A percentile compares a stretch with the other conserved stretches of the same genome.
These are phyloP conservation scores for Suillus spraguei DNA, from an alignment of 768 basidiomycete species.

Conservation along the genomic window DNA sequence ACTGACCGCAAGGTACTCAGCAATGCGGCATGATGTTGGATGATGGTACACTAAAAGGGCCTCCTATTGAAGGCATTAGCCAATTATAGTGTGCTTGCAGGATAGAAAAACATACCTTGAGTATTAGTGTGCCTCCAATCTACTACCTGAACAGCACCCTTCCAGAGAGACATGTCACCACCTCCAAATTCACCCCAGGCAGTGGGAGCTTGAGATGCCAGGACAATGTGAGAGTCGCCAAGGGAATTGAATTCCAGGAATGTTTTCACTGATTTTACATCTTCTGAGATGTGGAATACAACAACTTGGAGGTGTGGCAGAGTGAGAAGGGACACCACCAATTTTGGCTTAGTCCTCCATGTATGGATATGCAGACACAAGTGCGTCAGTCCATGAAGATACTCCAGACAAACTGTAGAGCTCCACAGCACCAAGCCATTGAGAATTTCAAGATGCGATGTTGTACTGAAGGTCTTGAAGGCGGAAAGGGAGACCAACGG, in stretches of 20 bases:
- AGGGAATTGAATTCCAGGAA: neutral
- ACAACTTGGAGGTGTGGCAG: neutral
- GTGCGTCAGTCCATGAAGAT: neutral
- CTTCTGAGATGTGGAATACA: neutral
- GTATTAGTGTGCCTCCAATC: neutral
- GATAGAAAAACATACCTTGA: neutral
- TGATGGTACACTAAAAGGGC: too few relatives aligned
- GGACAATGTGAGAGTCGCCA: neutral
- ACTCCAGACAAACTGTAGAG: neutral
- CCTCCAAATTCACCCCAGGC: conserved; percentile 1
- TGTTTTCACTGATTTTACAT: neutral
- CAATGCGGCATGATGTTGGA: too few relatives aligned
- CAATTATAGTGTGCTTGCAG: neutral
- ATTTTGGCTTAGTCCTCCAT: neutral
- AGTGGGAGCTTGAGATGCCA: neutral
- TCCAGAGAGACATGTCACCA: neutral
- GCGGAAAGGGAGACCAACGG: neutral
- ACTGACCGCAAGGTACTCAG: too few relatives aligned
- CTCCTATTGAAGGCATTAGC: neutral
- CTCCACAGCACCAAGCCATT: neutral
- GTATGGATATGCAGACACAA: neutral
- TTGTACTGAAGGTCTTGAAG: neutral
- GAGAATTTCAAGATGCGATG: neutral
- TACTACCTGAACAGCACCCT: neutral
- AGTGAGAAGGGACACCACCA: neutral